Percentiles rank a stretch among this genome's conserved stretches.
phyloP scores from a whole-genome alignment of 768 basidiomycete genomes.

The Wakefieldia striispora region DNA sequence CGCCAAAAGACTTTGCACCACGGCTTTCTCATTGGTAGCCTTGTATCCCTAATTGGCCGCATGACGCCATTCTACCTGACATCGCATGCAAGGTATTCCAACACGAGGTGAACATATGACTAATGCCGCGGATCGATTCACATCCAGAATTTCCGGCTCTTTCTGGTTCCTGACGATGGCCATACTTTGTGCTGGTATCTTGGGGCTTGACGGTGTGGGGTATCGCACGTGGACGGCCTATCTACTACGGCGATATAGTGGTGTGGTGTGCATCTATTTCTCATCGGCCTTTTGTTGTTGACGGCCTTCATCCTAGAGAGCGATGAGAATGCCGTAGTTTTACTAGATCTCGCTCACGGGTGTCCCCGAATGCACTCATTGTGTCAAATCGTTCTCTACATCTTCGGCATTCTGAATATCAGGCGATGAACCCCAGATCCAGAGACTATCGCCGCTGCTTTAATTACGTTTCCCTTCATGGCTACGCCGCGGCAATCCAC shows the following conservation, averaged over 20 bases:
- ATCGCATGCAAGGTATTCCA: background rate
- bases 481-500: background rate
- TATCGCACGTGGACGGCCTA: background rate
- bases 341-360: background rate
- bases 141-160: background rate
- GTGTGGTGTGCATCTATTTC: too few species aligned
- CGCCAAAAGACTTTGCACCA: too few species aligned
- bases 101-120: background rate
- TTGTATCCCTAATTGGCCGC: background rate
- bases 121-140: background rate
- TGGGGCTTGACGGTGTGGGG: background rate
- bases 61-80: background rate
- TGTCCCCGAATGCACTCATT: background rate
- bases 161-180: too few species aligned
- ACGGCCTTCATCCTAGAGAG: slow-evolving; percentile 10
- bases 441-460: background rate
- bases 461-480: background rate
- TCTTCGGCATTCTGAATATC: slow-evolving; percentile 7
- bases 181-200: background rate
- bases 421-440: background rate
- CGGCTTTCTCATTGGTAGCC: background rate
- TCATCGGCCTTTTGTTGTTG: too few species aligned
- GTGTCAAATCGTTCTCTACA: background rate
- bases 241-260: background rate
- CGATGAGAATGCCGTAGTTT: background rate